These are phyloP conservation scores for Eleusine indica DNA, from an alignment of 176 grass and related monocot genomes.

Conservation along the genomic window DNA sequence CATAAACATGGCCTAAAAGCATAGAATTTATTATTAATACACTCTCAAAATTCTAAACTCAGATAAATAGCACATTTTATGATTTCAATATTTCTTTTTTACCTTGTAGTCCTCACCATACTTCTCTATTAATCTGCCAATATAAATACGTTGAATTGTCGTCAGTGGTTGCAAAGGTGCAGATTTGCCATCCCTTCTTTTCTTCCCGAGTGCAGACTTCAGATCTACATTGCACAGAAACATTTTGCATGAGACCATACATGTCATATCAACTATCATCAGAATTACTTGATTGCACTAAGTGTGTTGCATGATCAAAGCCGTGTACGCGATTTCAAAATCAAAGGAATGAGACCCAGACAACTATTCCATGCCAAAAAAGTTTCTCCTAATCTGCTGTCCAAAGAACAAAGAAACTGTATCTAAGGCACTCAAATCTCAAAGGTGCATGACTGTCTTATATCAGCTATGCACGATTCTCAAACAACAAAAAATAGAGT, in stretches of 20 bases:
- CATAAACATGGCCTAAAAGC: constrained; percentile 95
- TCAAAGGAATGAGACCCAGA: background rate
- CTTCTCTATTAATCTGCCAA: constrained; percentile 89
- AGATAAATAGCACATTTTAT: background rate
- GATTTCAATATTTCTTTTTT: background rate
- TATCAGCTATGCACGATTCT: background rate
- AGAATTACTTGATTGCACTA: background rate
- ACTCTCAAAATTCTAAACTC: background rate
- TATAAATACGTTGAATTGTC: constrained; percentile 62
- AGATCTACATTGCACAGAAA: constrained; percentile 60
- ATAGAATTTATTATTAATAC: constrained; percentile 2
- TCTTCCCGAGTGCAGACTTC: constrained; percentile 89
- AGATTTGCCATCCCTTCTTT: constrained; percentile 71
- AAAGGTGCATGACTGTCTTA: background rate
- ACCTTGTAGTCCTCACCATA: constrained; percentile 88
- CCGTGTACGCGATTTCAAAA: background rate
- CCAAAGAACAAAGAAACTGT: background rate
- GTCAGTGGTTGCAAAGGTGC: constrained; percentile 70
- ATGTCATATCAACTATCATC: background rate
- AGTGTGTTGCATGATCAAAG: background rate
- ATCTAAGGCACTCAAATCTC: background rate
- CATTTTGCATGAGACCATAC: constrained; percentile 12
- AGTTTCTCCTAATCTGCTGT: background rate
- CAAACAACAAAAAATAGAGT: background rate
- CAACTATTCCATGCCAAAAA: background rate